Percentiles rank a stretch among this genome's conserved stretches.
These are phyloP conservation scores for Pythium monospermum DNA, from an alignment of 352 stramenopile species.

Conservation along the genomic window DNA sequence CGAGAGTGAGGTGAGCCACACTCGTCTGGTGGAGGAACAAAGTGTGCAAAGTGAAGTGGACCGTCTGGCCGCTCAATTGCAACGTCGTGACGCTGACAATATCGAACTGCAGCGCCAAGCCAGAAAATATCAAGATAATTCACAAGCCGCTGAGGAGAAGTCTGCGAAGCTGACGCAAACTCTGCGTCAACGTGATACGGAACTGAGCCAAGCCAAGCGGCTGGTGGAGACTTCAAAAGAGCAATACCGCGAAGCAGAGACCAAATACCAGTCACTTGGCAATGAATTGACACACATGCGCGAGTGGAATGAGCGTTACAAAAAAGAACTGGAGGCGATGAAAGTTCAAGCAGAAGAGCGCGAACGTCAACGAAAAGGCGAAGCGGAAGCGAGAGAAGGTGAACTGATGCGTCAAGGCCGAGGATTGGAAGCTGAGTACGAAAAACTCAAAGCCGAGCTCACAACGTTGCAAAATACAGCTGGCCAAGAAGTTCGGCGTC, in stretches of 20 bases:
- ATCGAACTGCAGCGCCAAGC: constrained; percentile 10
- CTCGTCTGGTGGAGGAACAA: not conserved
- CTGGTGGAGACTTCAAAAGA: constrained; percentile 7
- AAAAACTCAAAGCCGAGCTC: constrained; percentile 34
- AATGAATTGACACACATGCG: not conserved
- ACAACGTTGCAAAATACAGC: constrained; percentile 36
- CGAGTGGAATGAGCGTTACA: constrained; percentile 24
- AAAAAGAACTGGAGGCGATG: constrained; percentile 15
- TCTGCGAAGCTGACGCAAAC: not conserved
- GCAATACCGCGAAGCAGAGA: not conserved
- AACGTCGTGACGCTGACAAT: constrained; percentile 13
- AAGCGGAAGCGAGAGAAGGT: constrained; percentile 17
- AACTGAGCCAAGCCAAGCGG: constrained; percentile 5
- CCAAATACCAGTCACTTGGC: not conserved
- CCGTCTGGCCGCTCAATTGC: constrained; percentile 3
- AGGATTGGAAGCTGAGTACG: constrained; percentile 33
- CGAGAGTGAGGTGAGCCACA: not conserved
- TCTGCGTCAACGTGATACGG: constrained; percentile 7
- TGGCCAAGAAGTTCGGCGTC: constrained; percentile 32
- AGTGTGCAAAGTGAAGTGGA: constrained; percentile 4
- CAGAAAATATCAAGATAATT: constrained; percentile 10
- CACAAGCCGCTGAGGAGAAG: constrained; percentile 9
- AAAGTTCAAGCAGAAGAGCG: constrained; percentile 15
- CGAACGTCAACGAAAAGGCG: constrained; percentile 14
- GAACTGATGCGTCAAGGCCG: constrained; percentile 20